phyloP scores from a whole-genome alignment of 441 rosid species.

The Theobroma grandiflorum region DNA sequence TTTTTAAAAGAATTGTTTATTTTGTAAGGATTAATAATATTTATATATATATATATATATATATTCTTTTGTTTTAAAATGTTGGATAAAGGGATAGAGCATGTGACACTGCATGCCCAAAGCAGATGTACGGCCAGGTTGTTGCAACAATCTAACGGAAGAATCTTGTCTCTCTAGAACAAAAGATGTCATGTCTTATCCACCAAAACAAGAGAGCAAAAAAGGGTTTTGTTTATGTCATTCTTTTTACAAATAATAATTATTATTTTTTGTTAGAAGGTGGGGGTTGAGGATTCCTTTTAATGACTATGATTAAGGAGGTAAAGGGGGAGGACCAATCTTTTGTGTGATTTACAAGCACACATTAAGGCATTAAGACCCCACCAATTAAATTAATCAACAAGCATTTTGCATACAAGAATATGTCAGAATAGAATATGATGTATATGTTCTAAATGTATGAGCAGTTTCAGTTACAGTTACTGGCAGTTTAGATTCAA shows the following conservation, averaged over 20 bases:
- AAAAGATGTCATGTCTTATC: conserved; percentile 18
- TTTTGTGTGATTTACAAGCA: conserved; percentile 27
- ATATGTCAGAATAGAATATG: not conserved
- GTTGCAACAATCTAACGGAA: conserved; percentile 27
- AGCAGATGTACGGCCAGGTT: conserved; percentile 25
- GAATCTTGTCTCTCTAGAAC: conserved; percentile 24
- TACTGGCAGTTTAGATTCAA: not conserved
- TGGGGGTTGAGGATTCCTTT: not conserved
- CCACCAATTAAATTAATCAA: not conserved
- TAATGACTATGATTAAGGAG: conserved; percentile 19
- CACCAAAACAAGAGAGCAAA: conserved; percentile 8
- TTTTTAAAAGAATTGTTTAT: not conserved
- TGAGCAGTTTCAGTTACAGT: not conserved
- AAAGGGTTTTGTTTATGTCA: not conserved
- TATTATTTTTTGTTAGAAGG: not conserved
- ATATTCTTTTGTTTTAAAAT: not conserved
- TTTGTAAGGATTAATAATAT: not conserved
- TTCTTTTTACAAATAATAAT: not conserved
- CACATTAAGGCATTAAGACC: not conserved
- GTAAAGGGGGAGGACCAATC: not conserved
- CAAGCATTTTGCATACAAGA: not conserved
- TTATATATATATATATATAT: too few relatives aligned
- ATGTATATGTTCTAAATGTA: too few relatives aligned
- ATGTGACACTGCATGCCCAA: conserved; percentile 17
- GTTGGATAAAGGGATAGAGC: not conserved